Base-by-base conservation (phyloP, 805 yeast species). In the Kodamaea kakaduensis region DNA sequence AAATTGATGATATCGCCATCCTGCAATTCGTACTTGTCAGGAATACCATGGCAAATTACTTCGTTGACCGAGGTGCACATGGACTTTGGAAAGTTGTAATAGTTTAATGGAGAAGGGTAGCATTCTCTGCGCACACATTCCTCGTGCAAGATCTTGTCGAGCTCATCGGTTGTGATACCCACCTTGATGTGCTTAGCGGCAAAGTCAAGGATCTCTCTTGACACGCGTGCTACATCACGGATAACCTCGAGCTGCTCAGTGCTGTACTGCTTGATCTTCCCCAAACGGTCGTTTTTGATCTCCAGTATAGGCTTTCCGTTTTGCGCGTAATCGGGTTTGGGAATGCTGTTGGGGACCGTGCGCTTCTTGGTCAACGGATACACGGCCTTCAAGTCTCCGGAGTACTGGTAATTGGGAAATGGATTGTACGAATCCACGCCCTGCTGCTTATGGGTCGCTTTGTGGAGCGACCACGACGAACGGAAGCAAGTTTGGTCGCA, bases 1-100 rank as follows among this genome's bases (percentile, higher is more conserved):
- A 93, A 67, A 56, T 93, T 93, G 42, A 93, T 75, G 47, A 93
- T 90, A 56, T 93, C 98, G 41, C 98, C 98, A 47, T 90, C 97
- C 58, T 85, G 65, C 44, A 93, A 71, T 21, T 79, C 80, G 37
- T 89, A 75, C 64, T 84, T 74, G 61, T 93, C 98, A 17, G 98
- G 98, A 40, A 93, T 84, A 44, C 98, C 98, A 60, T 93, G 98
- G 58, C 98, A 93, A 42, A 93, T 84, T 39, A 88, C 80, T 67
- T 93, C 98, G 61, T 93, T 93, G 28, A 93, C 82, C 2, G 96
- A 87, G 1, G 96, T 87, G 63, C 98, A 93, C 26, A 86, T 75
- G 15, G 93, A 78, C 57, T 88, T 89, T 27, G 97, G 97, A 66
- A 78, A 93, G 61, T 87, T 84, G 66, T 81, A 89, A 66, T 93